Evolutionary conservation across 164 flowering plant species (phyloP).

Genomic region (Magnolia sinica): DNA sequence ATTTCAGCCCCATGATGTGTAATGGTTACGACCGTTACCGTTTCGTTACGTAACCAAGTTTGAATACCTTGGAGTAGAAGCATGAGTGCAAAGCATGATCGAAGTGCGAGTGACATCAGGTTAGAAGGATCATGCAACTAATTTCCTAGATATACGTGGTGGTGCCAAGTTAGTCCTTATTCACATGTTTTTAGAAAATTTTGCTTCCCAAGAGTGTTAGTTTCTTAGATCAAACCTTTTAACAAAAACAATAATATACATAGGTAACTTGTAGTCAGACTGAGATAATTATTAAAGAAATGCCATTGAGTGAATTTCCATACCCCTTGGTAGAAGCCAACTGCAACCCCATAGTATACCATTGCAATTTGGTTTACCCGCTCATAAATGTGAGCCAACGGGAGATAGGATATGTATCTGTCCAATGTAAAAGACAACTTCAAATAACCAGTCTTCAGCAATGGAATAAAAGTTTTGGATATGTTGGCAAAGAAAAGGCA

Average conservation of each 20-base stretch:
- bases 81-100: no score
- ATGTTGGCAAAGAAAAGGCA: not conserved
- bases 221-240: no score
- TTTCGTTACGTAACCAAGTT: no score
- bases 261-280: not conserved
- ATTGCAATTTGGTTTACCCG: constrained; percentile 64
- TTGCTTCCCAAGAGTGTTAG: no score
- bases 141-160: no score
- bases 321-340: constrained; percentile 99
- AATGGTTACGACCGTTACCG: no score
- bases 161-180: no score
- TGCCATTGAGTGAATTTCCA: not conserved
- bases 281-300: not conserved
- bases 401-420: constrained; percentile 97
- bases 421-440: constrained; percentile 5
- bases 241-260: not conserved
- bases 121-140: no score
- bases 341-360: constrained; percentile 70
- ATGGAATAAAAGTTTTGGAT: not conserved
- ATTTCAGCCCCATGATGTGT: no score
- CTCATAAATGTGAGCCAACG: constrained; percentile 96
- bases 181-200: no score
- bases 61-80: no score
- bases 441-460: not conserved
- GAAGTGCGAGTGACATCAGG: no score